These are phyloP conservation scores for Cryphonectria naterciae DNA, from an alignment of 2,329 filamentous ascomycete genomes.

Conservation along the genomic window DNA sequence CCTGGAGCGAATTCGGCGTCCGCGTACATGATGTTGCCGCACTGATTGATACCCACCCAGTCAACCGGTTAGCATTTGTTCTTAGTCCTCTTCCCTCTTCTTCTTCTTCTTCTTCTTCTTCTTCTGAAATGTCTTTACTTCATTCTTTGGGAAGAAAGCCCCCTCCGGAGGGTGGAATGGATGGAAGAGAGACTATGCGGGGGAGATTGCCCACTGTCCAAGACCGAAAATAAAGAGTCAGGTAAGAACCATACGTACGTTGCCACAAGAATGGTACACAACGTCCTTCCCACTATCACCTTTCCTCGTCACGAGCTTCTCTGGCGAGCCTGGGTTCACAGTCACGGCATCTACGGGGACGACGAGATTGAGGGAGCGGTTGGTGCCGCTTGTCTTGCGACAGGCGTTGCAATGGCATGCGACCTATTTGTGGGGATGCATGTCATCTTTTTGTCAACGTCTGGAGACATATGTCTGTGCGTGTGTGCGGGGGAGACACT, in stretches of 20 bases:
- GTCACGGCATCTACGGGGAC: conserved; percentile 13
- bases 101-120: not conserved
- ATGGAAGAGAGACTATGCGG: not conserved
- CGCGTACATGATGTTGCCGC: conserved; percentile 21
- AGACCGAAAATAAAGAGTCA: not conserved
- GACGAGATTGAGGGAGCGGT: conserved; percentile 20
- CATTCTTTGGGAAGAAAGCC: not conserved
- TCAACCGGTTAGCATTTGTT: not conserved
- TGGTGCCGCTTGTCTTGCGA: conserved; percentile 24
- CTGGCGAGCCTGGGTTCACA: conserved; percentile 12
- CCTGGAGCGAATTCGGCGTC: not conserved
- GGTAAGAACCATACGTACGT: not conserved
- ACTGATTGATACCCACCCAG: conserved; percentile 6
- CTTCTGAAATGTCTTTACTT: not conserved
- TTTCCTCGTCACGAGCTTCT: conserved; percentile 19
- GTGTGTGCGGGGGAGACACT: not conserved
- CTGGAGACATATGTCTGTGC: not conserved
- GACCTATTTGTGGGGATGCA: not conserved
- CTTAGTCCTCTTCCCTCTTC: not conserved
- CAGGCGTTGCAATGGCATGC: conserved; percentile 22
- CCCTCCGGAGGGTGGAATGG: not conserved
- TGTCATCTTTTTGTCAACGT: not conserved
- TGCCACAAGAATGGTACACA: conserved; percentile 18
- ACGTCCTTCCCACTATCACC: conserved; percentile 20
- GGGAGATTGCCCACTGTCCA: not conserved